phyloP scores from a whole-genome alignment of 2,329 filamentous ascomycete species.

The Cordyceps farinosa region DNA sequence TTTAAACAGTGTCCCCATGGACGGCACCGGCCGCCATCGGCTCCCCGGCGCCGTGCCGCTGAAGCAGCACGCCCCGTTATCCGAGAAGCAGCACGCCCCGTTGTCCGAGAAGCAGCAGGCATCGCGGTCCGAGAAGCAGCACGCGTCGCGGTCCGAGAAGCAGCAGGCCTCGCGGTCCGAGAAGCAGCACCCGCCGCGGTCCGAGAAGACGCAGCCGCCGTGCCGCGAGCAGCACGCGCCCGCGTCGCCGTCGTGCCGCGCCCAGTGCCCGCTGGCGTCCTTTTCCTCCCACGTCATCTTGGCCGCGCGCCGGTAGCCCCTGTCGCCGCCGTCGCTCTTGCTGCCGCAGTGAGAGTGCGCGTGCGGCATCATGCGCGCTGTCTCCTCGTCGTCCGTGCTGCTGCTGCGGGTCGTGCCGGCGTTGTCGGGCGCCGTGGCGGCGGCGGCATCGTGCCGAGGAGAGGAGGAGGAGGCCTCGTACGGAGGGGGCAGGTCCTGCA shows the following conservation, averaged over 20 bases:
- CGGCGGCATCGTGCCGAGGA: background rate
- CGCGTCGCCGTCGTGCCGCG: constrained; percentile 4
- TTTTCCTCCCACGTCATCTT: constrained; percentile 19
- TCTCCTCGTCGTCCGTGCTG: background rate
- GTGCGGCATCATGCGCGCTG: background rate
- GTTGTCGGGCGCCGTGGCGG: background rate
- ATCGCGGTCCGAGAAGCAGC: background rate
- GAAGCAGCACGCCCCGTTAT: background rate
- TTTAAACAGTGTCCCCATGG: background rate
- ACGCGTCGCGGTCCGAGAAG: background rate
- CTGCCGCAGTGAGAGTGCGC: background rate
- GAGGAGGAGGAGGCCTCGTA: background rate
- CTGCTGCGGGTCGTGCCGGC: background rate
- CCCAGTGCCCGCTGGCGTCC: constrained; percentile 18
- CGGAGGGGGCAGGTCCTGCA: background rate
- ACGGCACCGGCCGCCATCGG: background rate
- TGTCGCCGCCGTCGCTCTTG: background rate
- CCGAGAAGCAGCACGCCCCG: background rate
- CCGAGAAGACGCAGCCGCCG: constrained; percentile 17
- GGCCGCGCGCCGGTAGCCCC: constrained; percentile 12
- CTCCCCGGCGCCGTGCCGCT: background rate
- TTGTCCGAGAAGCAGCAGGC: constrained; percentile 5
- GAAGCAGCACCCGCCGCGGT: constrained; percentile 17
- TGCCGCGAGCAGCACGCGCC: constrained; percentile 7
- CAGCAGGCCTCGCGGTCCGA: constrained; percentile 1